These are phyloP conservation scores for Nowakowskiella sp. DNA, from an alignment of 192 early-diverging fungal species.

Conservation along the genomic window DNA sequence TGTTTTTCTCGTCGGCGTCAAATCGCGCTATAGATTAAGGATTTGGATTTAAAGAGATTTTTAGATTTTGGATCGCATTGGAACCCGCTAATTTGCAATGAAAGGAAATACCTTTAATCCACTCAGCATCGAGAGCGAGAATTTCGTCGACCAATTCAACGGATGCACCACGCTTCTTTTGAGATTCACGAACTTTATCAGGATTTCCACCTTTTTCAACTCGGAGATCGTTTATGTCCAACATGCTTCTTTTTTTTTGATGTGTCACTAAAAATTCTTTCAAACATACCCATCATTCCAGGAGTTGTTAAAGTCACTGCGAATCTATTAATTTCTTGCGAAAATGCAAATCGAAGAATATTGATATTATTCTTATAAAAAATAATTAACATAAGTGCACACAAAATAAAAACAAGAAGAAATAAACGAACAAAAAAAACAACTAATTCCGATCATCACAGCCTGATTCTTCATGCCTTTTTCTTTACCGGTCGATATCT, in stretches of 20 bases:
- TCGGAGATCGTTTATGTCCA: conserved; percentile 90
- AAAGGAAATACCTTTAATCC: conserved; percentile 61
- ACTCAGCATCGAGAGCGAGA: conserved; percentile 80
- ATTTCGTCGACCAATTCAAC: conserved; percentile 87
- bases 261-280: background rate
- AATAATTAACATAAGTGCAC: too few relatives aligned
- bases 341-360: too few relatives aligned
- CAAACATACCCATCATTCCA: too few relatives aligned
- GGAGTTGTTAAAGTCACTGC: too few relatives aligned
- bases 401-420: background rate
- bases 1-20: conserved; percentile 80
- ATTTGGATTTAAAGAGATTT: background rate
- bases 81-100: background rate
- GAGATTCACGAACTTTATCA: conserved; percentile 85
- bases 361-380: too few relatives aligned
- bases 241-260: too few relatives aligned
- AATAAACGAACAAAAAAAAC: background rate
- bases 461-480: background rate
- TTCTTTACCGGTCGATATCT: background rate
- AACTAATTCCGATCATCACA: background rate
- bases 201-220: conserved; percentile 90
- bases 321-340: too few relatives aligned
- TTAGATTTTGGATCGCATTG: conserved; percentile 1
- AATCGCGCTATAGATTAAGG: conserved; percentile 57
- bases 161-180: conserved; percentile 75